A percentile compares a stretch with the other conserved stretches of the same genome.
Conservation (phyloP, 495 filamentous ascomycete genomes). For the Niebla homalea region DNA sequence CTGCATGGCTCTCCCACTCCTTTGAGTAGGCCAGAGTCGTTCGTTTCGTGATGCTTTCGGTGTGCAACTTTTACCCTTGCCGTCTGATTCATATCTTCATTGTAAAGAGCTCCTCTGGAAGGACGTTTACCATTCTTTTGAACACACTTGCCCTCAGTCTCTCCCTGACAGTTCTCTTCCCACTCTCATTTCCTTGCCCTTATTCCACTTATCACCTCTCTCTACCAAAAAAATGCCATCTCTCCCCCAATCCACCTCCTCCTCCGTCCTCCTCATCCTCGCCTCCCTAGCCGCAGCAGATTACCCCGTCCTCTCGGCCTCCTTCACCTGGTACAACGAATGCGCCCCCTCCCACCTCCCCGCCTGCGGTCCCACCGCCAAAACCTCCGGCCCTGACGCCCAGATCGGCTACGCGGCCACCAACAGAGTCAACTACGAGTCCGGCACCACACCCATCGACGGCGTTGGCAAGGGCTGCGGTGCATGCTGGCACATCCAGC, state of each 20-base stretch:
- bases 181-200: too few species aligned
- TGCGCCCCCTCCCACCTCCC: conserved; percentile 3
- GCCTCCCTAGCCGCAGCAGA: neutral
- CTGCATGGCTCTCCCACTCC: too few species aligned
- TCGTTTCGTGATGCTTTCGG: too few species aligned
- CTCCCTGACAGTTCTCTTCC: too few species aligned
- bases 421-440: conserved; percentile 11
- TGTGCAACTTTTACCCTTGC: too few species aligned
- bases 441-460: neutral
- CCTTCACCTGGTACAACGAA: conserved; percentile 13
- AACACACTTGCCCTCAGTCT: too few species aligned
- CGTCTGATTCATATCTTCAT: too few species aligned
- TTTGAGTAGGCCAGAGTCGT: too few species aligned
- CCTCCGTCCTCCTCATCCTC: neutral
- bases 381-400: neutral
- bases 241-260: neutral
- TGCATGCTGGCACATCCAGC: conserved; percentile 9
- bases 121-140: too few species aligned
- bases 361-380: conserved; percentile 11
- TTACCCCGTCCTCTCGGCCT: conserved; percentile 8
- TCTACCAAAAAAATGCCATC: neutral
- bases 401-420: conserved; percentile 8
- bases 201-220: too few species aligned
- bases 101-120: too few species aligned
- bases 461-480: conserved; percentile 9